Evolutionary conservation across 2,329 filamentous ascomycete genomes (phyloP), one percentile per base, ranked within the genome.

Genomic region (Ciborinia camelliae): DNA sequence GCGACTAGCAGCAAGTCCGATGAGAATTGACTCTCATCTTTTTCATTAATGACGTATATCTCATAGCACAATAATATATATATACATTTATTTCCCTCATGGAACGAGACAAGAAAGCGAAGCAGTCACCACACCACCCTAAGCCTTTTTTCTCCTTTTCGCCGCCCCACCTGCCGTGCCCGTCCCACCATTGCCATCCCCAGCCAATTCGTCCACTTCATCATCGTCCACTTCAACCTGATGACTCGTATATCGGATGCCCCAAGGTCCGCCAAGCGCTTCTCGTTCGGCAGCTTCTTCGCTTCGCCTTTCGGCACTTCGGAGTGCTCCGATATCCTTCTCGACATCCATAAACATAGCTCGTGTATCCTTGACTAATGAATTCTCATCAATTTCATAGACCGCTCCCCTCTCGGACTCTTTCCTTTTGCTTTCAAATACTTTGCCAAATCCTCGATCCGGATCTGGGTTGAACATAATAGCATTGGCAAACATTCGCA

Each of bases 401-500:
- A 85, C 79, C 1, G 71, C 66, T 32, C 77, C 78, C 23, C 79
- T 79, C 12, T 76, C 76, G 51, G 76, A 77, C 0, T 73, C 76
- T 4, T 71, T 75, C 15, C 30, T 73, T 48, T 78, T 73, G 28
- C 70, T 71, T 64, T 79, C 78, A 71, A 84, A 76, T 68, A 71
- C 37, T 68, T 69, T 35, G 0, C 71, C 69, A 68, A 92, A 90
- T 0, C 90, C 89, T 32, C 88, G 85, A 69, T 90, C 82, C 0
- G 89, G 87, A 68, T 96, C 91, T 0, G 90, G 88, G 72, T 98
- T 98, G 81, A 97, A 99, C 95, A 99, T 98, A 77, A 97, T 90
- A 23, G 95, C 94, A 73, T 98, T 98, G 70, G 92, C 92, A 76
- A 98, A 97, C 91, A 98, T 97, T 72, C 96, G 90, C 71, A 96